Evolutionary conservation across 495 filamentous ascomycete species (phyloP).

Genomic region (Penicillium cataractarum): DNA sequence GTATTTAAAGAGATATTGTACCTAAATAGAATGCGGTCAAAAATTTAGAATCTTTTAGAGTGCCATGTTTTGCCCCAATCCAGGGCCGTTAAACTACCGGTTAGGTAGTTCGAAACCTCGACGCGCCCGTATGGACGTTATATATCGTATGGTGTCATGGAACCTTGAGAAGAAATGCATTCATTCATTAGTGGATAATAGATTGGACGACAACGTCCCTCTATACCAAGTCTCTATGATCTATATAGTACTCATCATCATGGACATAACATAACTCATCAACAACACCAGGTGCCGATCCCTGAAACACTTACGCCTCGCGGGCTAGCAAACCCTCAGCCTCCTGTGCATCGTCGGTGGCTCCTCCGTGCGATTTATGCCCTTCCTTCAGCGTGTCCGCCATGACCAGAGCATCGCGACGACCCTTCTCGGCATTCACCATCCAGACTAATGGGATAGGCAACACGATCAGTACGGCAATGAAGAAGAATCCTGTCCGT

Average conservation of each 20-base stretch:
- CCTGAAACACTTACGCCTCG: slow-evolving; percentile 5
- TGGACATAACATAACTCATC: neutral
- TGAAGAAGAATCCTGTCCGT: slow-evolving; percentile 85
- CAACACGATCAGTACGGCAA: slow-evolving; percentile 73
- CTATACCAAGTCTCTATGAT: neutral
- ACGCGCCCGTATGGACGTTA: no score
- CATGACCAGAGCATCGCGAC: slow-evolving; percentile 67
- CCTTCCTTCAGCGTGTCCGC: slow-evolving; percentile 56
- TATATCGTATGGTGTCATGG: no score
- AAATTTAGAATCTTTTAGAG: no score
- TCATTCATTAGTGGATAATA: no score
- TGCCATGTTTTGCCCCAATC: no score
- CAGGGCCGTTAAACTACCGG: no score
- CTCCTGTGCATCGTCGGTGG: slow-evolving; percentile 27
- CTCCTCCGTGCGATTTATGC: slow-evolving; percentile 16
- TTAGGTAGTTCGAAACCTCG: no score
- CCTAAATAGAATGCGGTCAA: no score
- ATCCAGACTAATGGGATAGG: slow-evolving; percentile 78
- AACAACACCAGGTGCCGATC: neutral
- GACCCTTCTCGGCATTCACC: slow-evolving; percentile 80
- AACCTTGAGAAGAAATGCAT: no score
- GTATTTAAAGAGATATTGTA: no score
- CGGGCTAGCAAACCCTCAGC: slow-evolving; percentile 37
- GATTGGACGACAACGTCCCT: no score
- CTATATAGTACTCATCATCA: slow-evolving; percentile 3